Percentiles rank a stretch among this genome's conserved stretches.
Conservation (phyloP, 768 basidiomycete genomes). For the Xerocomellus intermedius region DNA sequence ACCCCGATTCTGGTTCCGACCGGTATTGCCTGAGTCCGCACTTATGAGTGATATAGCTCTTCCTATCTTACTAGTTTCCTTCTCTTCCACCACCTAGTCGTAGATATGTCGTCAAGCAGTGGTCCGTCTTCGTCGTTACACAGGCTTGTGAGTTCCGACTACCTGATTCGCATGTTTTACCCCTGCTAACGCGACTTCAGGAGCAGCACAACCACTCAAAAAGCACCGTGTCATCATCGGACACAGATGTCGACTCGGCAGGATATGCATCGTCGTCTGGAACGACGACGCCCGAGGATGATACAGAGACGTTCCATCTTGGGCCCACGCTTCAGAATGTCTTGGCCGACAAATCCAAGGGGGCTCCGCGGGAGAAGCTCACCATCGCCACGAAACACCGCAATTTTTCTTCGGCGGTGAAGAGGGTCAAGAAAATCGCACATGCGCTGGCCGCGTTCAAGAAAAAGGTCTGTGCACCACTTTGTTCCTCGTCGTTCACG, state of each 20-base stretch:
- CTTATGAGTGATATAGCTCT: not conserved
- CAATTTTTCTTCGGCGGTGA: conserved; percentile 19
- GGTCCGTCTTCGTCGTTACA: not conserved
- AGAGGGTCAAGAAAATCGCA: conserved; percentile 22
- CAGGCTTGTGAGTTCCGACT: not conserved
- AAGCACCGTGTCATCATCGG: conserved; percentile 17
- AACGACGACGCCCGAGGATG: conserved; percentile 33
- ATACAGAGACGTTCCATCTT: conserved; percentile 23
- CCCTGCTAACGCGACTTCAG: not conserved
- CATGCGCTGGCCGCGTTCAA: conserved; percentile 22
- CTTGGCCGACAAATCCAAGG: conserved; percentile 6
- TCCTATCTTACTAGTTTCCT: not conserved
- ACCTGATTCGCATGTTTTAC: not conserved
- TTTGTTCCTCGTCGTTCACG: not conserved
- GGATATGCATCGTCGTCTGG: conserved; percentile 30
- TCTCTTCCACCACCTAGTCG: not conserved
- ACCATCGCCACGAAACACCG: conserved; percentile 10
- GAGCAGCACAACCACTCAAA: conserved; percentile 2
- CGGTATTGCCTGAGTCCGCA: not conserved
- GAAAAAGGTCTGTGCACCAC: conserved; percentile 21
- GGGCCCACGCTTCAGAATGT: conserved; percentile 6
- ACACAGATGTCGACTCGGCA: conserved; percentile 22
- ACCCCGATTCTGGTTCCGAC: conserved; percentile 4
- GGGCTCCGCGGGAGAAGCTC: conserved; percentile 1
- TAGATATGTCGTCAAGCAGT: not conserved